These are phyloP conservation scores for Volvox reticuliferus DNA, from an alignment of 139 green algal species.

Conservation along the genomic window DNA sequence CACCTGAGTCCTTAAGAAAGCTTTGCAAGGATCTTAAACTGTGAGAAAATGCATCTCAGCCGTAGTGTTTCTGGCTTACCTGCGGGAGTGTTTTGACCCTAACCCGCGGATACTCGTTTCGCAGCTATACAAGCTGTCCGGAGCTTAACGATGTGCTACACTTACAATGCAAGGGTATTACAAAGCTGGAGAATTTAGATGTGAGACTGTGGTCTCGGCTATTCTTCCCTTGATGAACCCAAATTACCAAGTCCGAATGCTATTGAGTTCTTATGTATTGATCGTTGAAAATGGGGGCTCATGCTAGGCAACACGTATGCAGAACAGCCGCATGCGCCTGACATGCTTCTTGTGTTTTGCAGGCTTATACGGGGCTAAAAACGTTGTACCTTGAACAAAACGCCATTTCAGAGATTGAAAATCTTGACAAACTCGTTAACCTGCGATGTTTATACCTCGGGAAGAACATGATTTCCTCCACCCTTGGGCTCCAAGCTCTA, in stretches of 20 bases:
- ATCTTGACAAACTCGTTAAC: constrained; percentile 64
- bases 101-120: background rate
- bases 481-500: constrained; percentile 61
- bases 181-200: constrained; percentile 75
- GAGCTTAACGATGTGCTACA: constrained; percentile 86
- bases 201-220: constrained; percentile 50
- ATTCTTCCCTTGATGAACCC: background rate
- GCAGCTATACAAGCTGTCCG: constrained; percentile 74
- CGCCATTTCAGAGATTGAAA: constrained; percentile 73
- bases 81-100: background rate
- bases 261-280: too few relatives aligned
- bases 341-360: background rate
- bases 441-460: constrained; percentile 79
- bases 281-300: background rate
- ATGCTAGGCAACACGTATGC: too few relatives aligned
- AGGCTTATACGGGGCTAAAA: constrained; percentile 82
- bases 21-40: constrained; percentile 75
- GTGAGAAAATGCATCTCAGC: constrained; percentile 42
- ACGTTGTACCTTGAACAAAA: constrained; percentile 87
- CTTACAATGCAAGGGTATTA: constrained; percentile 84
- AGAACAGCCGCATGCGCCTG: background rate
- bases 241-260: background rate
- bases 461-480: constrained; percentile 72
- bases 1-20: constrained; percentile 64
- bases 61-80: background rate